Evolutionary conservation across 148 eudicot species (phyloP).

Genomic region (Salicornia ramosissima): DNA sequence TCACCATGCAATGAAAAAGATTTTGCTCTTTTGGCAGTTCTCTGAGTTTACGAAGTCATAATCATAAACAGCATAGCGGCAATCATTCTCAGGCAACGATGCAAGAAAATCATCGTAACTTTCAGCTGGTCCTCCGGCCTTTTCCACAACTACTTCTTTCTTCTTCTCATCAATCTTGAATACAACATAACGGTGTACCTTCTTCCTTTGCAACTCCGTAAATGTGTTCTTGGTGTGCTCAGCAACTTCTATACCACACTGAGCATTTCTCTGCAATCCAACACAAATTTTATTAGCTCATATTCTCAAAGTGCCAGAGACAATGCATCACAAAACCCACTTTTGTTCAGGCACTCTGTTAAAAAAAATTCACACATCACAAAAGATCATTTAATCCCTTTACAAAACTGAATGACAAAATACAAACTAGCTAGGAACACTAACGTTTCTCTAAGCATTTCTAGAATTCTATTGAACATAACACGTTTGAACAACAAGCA

Average conservation of each 20-base stretch:
- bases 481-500: too few species aligned
- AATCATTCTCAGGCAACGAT: slow-evolving; percentile 71
- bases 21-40: slow-evolving; percentile 74
- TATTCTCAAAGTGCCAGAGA: neutral
- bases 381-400: too few species aligned
- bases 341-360: too few species aligned
- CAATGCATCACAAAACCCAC: neutral
- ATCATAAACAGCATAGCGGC: slow-evolving; percentile 75
- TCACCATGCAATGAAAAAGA: slow-evolving; percentile 72
- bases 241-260: slow-evolving; percentile 68
- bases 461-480: too few species aligned
- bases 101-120: slow-evolving; percentile 71
- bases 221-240: slow-evolving; percentile 58
- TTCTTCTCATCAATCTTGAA: slow-evolving; percentile 74
- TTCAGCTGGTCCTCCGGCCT: slow-evolving; percentile 64
- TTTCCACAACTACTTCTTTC: slow-evolving; percentile 74
- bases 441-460: too few species aligned
- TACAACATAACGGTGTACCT: slow-evolving; percentile 63
- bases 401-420: too few species aligned
- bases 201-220: slow-evolving; percentile 63
- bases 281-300: neutral
- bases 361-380: too few species aligned
- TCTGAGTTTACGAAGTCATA: slow-evolving; percentile 66
- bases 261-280: slow-evolving; percentile 50
- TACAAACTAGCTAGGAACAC: too few species aligned